phyloP scores from a whole-genome alignment of 805 yeast genomes.

The Candida manassasensis region DNA sequence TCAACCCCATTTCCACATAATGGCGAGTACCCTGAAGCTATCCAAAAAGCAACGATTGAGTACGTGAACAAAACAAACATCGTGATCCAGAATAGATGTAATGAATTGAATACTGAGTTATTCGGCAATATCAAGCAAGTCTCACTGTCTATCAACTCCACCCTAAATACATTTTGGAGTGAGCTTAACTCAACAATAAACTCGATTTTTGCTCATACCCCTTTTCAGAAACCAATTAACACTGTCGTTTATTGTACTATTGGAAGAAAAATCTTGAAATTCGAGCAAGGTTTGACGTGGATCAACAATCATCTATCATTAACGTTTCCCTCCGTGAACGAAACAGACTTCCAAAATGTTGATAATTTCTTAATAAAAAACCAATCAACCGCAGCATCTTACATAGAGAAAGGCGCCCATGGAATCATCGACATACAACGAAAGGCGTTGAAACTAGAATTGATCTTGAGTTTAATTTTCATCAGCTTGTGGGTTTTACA shows the following conservation, averaged over 20 bases:
- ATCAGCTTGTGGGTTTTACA: slow-evolving; percentile 48
- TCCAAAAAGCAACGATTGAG: slow-evolving; percentile 1
- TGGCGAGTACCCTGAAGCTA: not conserved
- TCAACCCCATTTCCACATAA: not conserved
- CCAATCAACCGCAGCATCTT: slow-evolving; percentile 4
- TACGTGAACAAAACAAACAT: slow-evolving; percentile 42
- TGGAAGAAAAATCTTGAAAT: slow-evolving; percentile 61
- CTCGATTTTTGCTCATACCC: slow-evolving; percentile 62
- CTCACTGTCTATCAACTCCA: slow-evolving; percentile 53
- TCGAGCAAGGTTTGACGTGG: slow-evolving; percentile 79
- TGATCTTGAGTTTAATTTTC: slow-evolving; percentile 42
- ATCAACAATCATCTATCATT: slow-evolving; percentile 58
- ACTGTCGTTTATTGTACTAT: slow-evolving; percentile 75
- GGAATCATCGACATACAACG: slow-evolving; percentile 28
- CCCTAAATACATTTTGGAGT: slow-evolving; percentile 52
- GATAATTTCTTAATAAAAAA: slow-evolving; percentile 4
- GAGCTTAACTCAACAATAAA: slow-evolving; percentile 57
- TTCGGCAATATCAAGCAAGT: slow-evolving; percentile 63
- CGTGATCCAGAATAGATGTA: slow-evolving; percentile 46
- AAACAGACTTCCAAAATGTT: slow-evolving; percentile 8
- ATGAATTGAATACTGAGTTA: slow-evolving; percentile 53
- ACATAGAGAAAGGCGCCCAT: slow-evolving; percentile 17
- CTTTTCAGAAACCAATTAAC: slow-evolving; percentile 56
- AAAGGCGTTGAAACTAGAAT: slow-evolving; percentile 39
- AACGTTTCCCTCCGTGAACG: slow-evolving; percentile 46